Evolutionary conservation across 441 rosid species (phyloP).

Genomic region (Adansonia madagascariensis): DNA sequence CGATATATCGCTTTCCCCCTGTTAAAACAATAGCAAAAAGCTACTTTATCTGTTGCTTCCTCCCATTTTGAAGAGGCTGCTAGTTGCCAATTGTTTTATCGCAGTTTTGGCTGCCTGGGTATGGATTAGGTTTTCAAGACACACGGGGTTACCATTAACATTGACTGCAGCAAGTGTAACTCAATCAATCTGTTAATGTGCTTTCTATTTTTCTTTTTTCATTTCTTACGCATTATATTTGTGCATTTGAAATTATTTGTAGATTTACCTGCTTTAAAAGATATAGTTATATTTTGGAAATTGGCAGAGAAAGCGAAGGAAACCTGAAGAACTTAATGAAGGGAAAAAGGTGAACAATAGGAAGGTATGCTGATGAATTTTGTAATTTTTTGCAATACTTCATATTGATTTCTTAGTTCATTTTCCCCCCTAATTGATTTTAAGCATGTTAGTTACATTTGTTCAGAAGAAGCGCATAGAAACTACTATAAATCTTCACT

Average conservation of each 20-base stretch:
- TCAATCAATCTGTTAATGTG: conserved; percentile 2
- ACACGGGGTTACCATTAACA: background rate
- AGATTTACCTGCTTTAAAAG: conserved; percentile 14
- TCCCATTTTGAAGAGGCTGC: background rate
- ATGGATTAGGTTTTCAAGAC: background rate
- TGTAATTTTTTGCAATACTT: background rate
- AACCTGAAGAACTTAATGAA: conserved; percentile 62
- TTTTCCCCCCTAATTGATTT: background rate
- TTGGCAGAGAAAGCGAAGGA: conserved; percentile 87
- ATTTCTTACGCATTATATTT: background rate
- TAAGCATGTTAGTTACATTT: background rate
- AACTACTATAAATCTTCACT: background rate
- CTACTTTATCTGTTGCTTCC: background rate
- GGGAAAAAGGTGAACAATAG: conserved; percentile 63
- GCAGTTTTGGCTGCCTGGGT: background rate
- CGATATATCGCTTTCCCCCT: background rate
- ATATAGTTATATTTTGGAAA: conserved; percentile 28
- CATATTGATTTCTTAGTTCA: background rate
- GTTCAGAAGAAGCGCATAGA: background rate
- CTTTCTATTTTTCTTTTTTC: background rate
- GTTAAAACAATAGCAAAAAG: background rate
- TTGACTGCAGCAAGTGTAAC: background rate
- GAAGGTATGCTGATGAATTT: conserved; percentile 58
- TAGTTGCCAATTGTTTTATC: background rate
- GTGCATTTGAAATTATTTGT: background rate